phyloP scores from a whole-genome alignment of 2,329 filamentous ascomycete genomes.

The Huntiella savannae region DNA sequence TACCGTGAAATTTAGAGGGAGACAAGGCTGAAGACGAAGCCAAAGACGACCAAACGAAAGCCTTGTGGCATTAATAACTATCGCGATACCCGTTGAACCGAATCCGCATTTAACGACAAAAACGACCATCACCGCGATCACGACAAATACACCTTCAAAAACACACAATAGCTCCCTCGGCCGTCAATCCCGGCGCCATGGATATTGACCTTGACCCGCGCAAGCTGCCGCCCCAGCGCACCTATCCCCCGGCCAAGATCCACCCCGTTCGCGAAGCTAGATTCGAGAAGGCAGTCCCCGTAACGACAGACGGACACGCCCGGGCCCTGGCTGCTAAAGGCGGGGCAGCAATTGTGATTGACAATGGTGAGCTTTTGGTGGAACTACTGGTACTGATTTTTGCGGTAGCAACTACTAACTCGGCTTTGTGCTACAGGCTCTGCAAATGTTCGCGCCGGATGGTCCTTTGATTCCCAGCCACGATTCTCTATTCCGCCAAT shows the following conservation, averaged over 20 bases:
- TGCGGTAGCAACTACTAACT: constrained; percentile 12
- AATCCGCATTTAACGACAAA: not conserved
- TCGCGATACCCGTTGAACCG: not conserved
- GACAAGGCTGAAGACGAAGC: constrained; percentile 9
- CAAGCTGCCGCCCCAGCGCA: constrained; percentile 24
- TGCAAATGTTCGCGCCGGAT: constrained; percentile 75
- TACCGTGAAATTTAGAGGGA: constrained; percentile 6
- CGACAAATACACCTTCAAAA: constrained; percentile 8
- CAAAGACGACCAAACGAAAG: not conserved
- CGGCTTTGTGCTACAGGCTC: constrained; percentile 39
- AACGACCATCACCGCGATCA: not conserved
- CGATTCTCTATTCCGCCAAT: constrained; percentile 68
- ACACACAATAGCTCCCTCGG: constrained; percentile 32
- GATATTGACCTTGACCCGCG: constrained; percentile 22
- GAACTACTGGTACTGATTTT: not conserved
- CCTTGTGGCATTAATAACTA: constrained; percentile 1
- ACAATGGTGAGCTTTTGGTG: constrained; percentile 53
- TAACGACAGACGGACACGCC: constrained; percentile 48
- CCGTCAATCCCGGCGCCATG: constrained; percentile 20
- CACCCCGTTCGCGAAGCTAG: constrained; percentile 42
- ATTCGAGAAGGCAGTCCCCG: constrained; percentile 36
- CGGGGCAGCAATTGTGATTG: constrained; percentile 75
- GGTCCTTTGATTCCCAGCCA: constrained; percentile 79
- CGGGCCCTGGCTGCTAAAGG: constrained; percentile 40
- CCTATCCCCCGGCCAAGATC: constrained; percentile 34